phyloP scores from a whole-genome alignment of 1,139 yeast genomes.

The Pichia sorboxylosa region DNA sequence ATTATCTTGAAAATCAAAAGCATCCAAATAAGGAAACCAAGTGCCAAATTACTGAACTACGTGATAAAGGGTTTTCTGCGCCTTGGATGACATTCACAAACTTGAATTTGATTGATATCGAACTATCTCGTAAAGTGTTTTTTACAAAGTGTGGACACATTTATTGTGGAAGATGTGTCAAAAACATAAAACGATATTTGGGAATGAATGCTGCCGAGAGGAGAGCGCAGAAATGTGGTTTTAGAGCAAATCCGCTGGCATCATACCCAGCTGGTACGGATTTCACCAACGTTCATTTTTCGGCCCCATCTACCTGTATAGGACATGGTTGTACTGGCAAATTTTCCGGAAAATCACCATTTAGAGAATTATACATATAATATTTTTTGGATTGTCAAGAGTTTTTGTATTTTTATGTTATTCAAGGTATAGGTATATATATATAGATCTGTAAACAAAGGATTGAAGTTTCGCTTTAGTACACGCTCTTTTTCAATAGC shows the following conservation, averaged over 20 bases:
- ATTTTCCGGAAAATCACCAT: constrained; percentile 6
- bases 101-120: constrained; percentile 44
- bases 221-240: constrained; percentile 6
- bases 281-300: constrained; percentile 35
- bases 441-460: too few relatives aligned
- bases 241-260: too few relatives aligned
- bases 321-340: constrained; percentile 28
- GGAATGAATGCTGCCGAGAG: constrained; percentile 8
- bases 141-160: constrained; percentile 72
- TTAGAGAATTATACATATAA: not conserved
- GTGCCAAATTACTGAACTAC: constrained; percentile 16
- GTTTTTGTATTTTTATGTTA: too few relatives aligned
- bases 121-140: constrained; percentile 57
- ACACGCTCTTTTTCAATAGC: too few relatives aligned
- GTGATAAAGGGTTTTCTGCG: constrained; percentile 39
- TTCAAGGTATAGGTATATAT: too few relatives aligned
- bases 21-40: constrained; percentile 18
- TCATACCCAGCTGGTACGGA: too few relatives aligned
- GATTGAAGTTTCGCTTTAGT: too few relatives aligned
- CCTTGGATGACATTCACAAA: constrained; percentile 49
- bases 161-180: constrained; percentile 78
- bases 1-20: constrained; percentile 25
- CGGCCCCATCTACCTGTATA: constrained; percentile 40
- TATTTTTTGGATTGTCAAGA: too few relatives aligned
- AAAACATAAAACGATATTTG: constrained; percentile 32